phyloP scores from a whole-genome alignment of 495 filamentous ascomycete species.

The Penicillium ochrochloron region DNA sequence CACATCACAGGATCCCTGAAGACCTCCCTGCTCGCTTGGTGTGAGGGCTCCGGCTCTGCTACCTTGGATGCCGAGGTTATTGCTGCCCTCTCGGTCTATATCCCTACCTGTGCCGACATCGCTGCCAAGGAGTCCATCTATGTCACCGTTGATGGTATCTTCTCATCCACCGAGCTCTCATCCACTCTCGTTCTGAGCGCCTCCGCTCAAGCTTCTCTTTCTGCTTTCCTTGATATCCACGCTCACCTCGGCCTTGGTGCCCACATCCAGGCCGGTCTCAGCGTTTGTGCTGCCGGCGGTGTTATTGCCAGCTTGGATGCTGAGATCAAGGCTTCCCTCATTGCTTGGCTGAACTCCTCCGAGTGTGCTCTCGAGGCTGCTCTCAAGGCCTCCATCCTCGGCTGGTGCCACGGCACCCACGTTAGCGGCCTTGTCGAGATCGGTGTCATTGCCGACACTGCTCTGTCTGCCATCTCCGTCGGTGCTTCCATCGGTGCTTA shows the following conservation, averaged over 20 bases:
- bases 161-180: conserved; percentile 33
- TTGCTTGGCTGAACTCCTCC: conserved; percentile 36
- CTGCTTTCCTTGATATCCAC: conserved; percentile 29
- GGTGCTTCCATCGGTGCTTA: conserved; percentile 41
- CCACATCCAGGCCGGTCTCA: conserved; percentile 41
- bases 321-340: conserved; percentile 41
- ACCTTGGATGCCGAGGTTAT: conserved; percentile 28
- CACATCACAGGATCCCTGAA: conserved; percentile 31
- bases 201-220: conserved; percentile 38
- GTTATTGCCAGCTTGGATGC: conserved; percentile 38
- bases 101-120: conserved; percentile 42
- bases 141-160: conserved; percentile 50
- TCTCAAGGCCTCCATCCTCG: conserved; percentile 40
- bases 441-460: conserved; percentile 35
- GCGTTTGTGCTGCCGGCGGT: conserved; percentile 46
- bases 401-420: conserved; percentile 42
- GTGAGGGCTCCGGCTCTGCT: conserved; percentile 18
- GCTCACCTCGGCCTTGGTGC: conserved; percentile 28
- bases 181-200: conserved; percentile 40
- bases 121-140: conserved; percentile 46
- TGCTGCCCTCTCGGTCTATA: conserved; percentile 42
- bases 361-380: conserved; percentile 38
- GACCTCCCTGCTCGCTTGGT: conserved; percentile 21
- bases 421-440: conserved; percentile 36
- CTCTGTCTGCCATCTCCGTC: conserved; percentile 41